A percentile compares a stretch with the other conserved stretches of the same genome.
Evolutionary conservation across 2,329 filamentous ascomycete genomes (phyloP).

Genomic region (Penicillium brasilianum): DNA sequence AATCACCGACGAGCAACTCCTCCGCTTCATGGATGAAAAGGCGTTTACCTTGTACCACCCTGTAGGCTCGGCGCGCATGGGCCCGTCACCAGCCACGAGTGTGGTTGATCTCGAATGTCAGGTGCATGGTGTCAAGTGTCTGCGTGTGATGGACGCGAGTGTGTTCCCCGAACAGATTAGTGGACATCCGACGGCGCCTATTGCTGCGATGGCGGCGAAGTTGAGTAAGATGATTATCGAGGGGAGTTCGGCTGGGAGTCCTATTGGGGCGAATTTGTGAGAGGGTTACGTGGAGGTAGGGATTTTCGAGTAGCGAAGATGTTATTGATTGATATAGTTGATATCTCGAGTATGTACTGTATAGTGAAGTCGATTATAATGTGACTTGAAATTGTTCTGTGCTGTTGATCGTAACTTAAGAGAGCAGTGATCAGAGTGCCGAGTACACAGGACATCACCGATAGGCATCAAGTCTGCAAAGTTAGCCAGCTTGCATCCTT

Average conservation of each 20-base stretch:
- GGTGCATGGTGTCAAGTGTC: conserved; percentile 26
- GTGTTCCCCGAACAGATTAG: conserved; percentile 31
- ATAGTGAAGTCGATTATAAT: too few relatives aligned
- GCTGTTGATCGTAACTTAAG: too few relatives aligned
- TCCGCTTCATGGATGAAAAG: conserved; percentile 28
- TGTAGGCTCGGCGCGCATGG: conserved; percentile 30
- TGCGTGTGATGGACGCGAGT: conserved; percentile 31
- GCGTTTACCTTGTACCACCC: conserved; percentile 31
- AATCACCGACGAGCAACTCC: conserved; percentile 26
- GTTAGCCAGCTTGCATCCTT: too few relatives aligned
- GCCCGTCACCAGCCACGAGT: conserved; percentile 13
- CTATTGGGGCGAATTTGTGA: conserved; percentile 4
- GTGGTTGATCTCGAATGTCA: conserved; percentile 29
- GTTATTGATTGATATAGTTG: neutral
- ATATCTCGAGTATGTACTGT: too few relatives aligned
- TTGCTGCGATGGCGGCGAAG: conserved; percentile 28
- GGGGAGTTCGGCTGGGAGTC: neutral
- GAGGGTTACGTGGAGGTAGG: neutral
- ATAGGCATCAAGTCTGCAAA: too few relatives aligned
- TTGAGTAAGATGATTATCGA: conserved; percentile 24
- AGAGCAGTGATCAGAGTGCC: too few relatives aligned
- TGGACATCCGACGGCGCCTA: conserved; percentile 27
- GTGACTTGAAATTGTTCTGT: too few relatives aligned
- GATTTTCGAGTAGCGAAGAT: neutral
- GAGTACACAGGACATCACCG: too few relatives aligned